These are phyloP conservation scores for Basidiobolus meristosporus DNA, from an alignment of 371 early-diverging fungal species.

Conservation along the genomic window DNA sequence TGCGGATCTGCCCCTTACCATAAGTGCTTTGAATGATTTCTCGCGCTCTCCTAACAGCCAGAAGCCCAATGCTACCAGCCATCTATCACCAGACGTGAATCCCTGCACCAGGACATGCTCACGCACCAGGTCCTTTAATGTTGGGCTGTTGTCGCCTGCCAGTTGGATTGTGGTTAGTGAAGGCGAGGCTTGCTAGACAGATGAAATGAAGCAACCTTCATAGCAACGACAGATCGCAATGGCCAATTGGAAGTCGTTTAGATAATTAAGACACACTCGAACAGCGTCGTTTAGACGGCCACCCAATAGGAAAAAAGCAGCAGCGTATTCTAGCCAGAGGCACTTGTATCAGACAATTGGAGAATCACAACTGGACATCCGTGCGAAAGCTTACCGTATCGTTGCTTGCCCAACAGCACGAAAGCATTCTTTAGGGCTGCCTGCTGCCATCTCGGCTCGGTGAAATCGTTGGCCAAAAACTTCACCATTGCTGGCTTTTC, in stretches of 20 bases:
- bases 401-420: constrained; percentile 82
- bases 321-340: constrained; percentile 54
- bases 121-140: neutral
- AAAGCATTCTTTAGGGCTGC: constrained; percentile 95
- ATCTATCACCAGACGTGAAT: constrained; percentile 30
- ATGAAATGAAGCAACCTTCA: constrained; percentile 37
- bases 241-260: constrained; percentile 81
- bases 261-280: constrained; percentile 71
- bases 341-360: constrained; percentile 1
- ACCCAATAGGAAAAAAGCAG: constrained; percentile 84
- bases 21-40: constrained; percentile 33
- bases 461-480: constrained; percentile 82
- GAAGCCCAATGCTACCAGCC: constrained; percentile 43
- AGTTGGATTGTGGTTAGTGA: too few species aligned
- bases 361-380: neutral
- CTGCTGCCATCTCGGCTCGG: constrained; percentile 64
- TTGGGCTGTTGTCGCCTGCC: neutral
- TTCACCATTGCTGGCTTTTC: constrained; percentile 74
- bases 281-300: constrained; percentile 76
- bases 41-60: constrained; percentile 37
- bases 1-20: constrained; percentile 13
- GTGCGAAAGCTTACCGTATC: constrained; percentile 42
- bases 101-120: constrained; percentile 18
- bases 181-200: too few species aligned
- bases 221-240: constrained; percentile 72